Evolutionary conservation across 2,329 filamentous ascomycete species (phyloP), one percentile per base, ranked within the genome.

Genomic region (Arthroderma sp.): DNA sequence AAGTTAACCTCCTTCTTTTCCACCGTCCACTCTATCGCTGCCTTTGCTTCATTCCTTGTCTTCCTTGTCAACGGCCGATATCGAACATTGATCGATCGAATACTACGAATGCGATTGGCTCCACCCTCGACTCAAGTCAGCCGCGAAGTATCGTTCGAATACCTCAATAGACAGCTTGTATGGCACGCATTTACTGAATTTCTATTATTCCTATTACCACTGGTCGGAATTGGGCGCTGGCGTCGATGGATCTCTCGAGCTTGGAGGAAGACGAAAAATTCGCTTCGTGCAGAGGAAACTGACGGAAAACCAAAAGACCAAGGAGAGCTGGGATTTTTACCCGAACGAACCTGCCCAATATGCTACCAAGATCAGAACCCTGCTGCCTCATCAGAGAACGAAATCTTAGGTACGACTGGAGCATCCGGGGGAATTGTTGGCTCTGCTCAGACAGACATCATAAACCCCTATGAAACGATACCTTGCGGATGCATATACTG

Each of bases 111-210:
- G 63, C 81, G 89, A 45, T 76, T 98, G 38, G 83, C 86, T 3
- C 83, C 91, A 5, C 83, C 84, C 4, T 88, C 83, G 3, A 86
- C 78, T 57, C 85, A 94, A 59, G 83, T 93, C 51, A 85, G 79
- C 59, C 77, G 89, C 30, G 87, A 96, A 63, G 88, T 98, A 28
- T 94, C 85, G 1, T 96, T 98, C 60, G 91, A 98, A 65, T 96
- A 95, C 57, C 77, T 96, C 41, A 98, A 98, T 62, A 81, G 91
- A 40, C 91, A 98, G 66, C 78, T 98, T 7, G 91, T 98, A 33
- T 98, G 91, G 91, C 91, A 98, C 65, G 91, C 91, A n/a, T 94
- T 98, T 57, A 98, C 91, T 28, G 91, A 98, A 61, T 98, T 98
- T 56, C 71, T 98, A n/a, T 75, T 98, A 30, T 98, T 96, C 62